Percentiles rank a stretch among this genome's conserved stretches.
Evolutionary conservation across 1,284 basidiomycete species (phyloP).

Genomic region (Malassezia pachydermatis): DNA sequence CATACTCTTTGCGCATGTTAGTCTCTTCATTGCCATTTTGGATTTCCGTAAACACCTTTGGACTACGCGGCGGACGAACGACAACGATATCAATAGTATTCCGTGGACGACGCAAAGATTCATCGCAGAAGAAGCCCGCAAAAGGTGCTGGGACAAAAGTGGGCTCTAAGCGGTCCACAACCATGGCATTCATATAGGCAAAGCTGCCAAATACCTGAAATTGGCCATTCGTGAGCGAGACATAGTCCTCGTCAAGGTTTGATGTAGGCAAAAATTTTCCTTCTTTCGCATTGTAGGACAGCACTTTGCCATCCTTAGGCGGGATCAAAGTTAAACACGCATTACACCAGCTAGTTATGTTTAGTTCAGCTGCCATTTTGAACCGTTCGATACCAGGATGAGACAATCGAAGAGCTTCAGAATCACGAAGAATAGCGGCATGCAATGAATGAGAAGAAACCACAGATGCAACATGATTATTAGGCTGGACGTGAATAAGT

Average conservation of each 20-base stretch:
- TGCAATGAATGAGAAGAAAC: constrained; percentile 61
- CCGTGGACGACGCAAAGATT: constrained; percentile 22
- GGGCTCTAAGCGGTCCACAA: constrained; percentile 73
- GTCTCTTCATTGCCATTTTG: not conserved
- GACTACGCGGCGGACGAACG: constrained; percentile 61
- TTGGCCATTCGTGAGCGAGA: not conserved
- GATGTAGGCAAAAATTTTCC: no score
- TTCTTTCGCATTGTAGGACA: constrained; percentile 63
- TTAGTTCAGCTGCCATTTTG: constrained; percentile 69
- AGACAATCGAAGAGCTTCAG: constrained; percentile 57
- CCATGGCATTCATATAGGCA: constrained; percentile 67
- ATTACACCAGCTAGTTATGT: constrained; percentile 63
- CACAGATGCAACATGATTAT: constrained; percentile 47
- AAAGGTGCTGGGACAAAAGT: constrained; percentile 66
- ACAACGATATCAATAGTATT: constrained; percentile 64
- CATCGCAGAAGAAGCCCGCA: constrained; percentile 19
- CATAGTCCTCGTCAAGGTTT: constrained; percentile 22
- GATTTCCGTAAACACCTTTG: not conserved
- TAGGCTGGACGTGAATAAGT: not conserved
- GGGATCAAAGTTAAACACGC: constrained; percentile 56
- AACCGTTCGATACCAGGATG: constrained; percentile 72
- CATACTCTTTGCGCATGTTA: constrained; percentile 14
- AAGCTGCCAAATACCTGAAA: constrained; percentile 57
- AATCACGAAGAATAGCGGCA: constrained; percentile 63
- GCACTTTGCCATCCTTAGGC: constrained; percentile 47